A percentile compares a stretch with the other conserved stretches of the same genome.
phyloP scores from a whole-genome alignment of 768 basidiomycete genomes.

The Tubosaeta sp. region DNA sequence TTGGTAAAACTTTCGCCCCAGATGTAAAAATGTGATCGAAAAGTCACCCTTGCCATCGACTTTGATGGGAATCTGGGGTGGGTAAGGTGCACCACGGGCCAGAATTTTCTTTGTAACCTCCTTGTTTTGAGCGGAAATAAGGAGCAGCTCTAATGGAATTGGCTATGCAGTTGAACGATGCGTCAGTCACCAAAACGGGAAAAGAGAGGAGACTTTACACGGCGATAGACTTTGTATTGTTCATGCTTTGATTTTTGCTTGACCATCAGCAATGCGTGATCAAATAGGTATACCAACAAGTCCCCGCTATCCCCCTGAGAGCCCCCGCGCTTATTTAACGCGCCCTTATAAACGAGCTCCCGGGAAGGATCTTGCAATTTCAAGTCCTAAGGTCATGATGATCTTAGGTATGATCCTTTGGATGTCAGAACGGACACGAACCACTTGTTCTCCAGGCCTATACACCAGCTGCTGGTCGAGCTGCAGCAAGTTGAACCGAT shows the following conservation, averaged over 20 bases:
- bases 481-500: constrained; percentile 92
- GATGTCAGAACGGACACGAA: constrained; percentile 36
- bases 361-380: constrained; percentile 83
- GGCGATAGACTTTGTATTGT: constrained; percentile 88
- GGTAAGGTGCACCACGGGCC: constrained; percentile 36
- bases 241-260: constrained; percentile 93
- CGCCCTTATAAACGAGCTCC: constrained; percentile 88
- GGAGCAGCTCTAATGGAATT: constrained; percentile 90
- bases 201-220: constrained; percentile 48
- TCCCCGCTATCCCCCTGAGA: constrained; percentile 77
- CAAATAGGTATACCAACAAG: constrained; percentile 90
- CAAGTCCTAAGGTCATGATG: constrained; percentile 55
- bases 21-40: constrained; percentile 89
- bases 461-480: constrained; percentile 89
- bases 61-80: constrained; percentile 47
- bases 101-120: constrained; percentile 43
- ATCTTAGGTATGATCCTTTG: background rate
- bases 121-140: constrained; percentile 62
- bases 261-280: constrained; percentile 93
- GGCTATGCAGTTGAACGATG: constrained; percentile 49
- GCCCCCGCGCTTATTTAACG: constrained; percentile 79
- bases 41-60: constrained; percentile 77
- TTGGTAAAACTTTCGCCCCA: constrained; percentile 90
- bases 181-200: constrained; percentile 7
- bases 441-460: constrained; percentile 86